Base-by-base conservation (phyloP, 768 basidiomycete genomes). In the Mycena amicta region DNA sequence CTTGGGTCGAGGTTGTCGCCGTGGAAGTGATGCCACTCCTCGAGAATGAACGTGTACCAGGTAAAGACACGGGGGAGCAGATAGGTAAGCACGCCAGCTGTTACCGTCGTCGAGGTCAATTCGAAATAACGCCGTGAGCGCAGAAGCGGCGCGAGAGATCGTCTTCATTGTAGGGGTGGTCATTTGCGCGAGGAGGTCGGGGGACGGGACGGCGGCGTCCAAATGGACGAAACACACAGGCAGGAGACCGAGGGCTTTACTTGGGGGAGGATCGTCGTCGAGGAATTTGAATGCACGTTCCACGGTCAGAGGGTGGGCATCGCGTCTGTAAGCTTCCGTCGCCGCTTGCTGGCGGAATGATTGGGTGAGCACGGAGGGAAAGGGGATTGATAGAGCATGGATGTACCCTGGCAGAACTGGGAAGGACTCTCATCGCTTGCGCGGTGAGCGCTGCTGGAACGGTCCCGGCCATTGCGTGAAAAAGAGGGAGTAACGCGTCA, bases 321-420 rank as follows among this genome's bases (percentile, higher is more conserved):
- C 43, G 12, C 43, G 12, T 23, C 20, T 45, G 43, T 45, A 45
- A 5, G 43, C 43, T 8, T 45, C 43, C 43, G 8, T 23, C 8
- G 43, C 43, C 6, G 43, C 8, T n/a, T 8, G 43, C 43, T 45
- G 50, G 33, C n/a, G 15, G 4, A 20, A 16, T 4, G 56, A 33
- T 61, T 45, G 75, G 74, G 18, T 8, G 33, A 37, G 18, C 8
- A 37, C 33, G 18, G 18, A 37, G 18, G 18, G 8, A 37, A 37
- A 18, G 8, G 18, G 8, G 33, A 37, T 37, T 18, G 18, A 37
- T 37, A 8, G 33, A 8, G 18, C 8, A 18, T 18, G 18, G 8
- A 8, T 18, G 18, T 18, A 37, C 33, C 33, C 18, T 37, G 33
- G 18, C 11, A 37, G 33, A 37, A 8, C 8, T 8, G 8, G 33